Conservation (phyloP, 2,329 filamentous ascomycete species). For the Aspergillus pseudoglaucus region DNA sequence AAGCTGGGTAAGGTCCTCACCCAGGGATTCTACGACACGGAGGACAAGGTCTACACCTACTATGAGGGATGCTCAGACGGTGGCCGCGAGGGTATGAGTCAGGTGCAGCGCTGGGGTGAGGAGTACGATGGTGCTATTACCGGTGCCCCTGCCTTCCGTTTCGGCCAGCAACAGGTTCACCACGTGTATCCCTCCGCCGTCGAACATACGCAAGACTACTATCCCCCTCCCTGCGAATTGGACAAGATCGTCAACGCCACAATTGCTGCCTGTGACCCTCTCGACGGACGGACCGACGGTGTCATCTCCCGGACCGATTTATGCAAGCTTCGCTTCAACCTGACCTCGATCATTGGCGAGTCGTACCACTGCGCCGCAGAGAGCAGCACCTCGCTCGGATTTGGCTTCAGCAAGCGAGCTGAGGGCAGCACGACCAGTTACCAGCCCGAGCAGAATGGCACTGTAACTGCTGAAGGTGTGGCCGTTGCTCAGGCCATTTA, state of each 20-base stretch:
- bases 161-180: slow-evolving; percentile 38
- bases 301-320: slow-evolving; percentile 45
- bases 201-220: slow-evolving; percentile 38
- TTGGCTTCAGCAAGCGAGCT: slow-evolving; percentile 22
- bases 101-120: slow-evolving; percentile 46
- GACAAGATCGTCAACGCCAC: slow-evolving; percentile 43
- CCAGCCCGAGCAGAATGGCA: slow-evolving; percentile 26
- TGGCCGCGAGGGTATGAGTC: slow-evolving; percentile 48
- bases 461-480: slow-evolving; percentile 20
- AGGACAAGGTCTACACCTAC: slow-evolving; percentile 37
- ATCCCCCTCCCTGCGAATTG: slow-evolving; percentile 32
- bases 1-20: slow-evolving; percentile 41
- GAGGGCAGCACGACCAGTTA: slow-evolving; percentile 14
- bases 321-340: slow-evolving; percentile 39
- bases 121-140: slow-evolving; percentile 43
- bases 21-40: slow-evolving; percentile 34
- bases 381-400: slow-evolving; percentile 20
- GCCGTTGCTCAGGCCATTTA: slow-evolving; percentile 30
- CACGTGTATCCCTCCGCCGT: slow-evolving; percentile 36
- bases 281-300: slow-evolving; percentile 49
- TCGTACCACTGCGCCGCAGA: slow-evolving; percentile 40
- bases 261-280: slow-evolving; percentile 46
- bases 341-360: slow-evolving; percentile 39
- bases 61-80: slow-evolving; percentile 52
- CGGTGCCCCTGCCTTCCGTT: slow-evolving; percentile 44